These are phyloP conservation scores for Odontarrhena argentea DNA, from an alignment of 345 rosid genomes.

Conservation along the genomic window DNA sequence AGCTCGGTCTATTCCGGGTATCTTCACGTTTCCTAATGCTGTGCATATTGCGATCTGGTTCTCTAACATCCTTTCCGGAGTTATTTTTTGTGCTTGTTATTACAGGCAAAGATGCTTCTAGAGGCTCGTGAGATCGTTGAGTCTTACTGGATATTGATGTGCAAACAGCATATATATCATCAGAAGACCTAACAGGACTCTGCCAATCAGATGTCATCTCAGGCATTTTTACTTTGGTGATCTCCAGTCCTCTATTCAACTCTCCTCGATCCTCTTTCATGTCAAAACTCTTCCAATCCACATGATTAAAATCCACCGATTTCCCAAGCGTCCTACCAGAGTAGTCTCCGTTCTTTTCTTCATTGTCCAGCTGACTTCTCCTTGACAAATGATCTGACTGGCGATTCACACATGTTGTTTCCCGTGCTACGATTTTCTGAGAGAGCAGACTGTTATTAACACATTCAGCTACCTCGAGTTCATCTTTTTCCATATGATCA, in stretches of 20 bases:
- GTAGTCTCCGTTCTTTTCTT: conserved; percentile 34
- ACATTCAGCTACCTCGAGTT: conserved; percentile 37
- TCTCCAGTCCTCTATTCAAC: conserved; percentile 34
- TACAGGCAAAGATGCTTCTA: conserved; percentile 34
- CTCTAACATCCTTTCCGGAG: conserved; percentile 27
- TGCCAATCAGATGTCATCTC: conserved; percentile 40
- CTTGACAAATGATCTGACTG: conserved; percentile 36
- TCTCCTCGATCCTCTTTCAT: conserved; percentile 43
- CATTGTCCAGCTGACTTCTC: conserved; percentile 27
- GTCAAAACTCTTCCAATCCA: conserved; percentile 23
- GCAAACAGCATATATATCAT: conserved; percentile 42
- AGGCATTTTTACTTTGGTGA: conserved; percentile 35
- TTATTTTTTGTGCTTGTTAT: conserved; percentile 27
- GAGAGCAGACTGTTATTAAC: conserved; percentile 36
- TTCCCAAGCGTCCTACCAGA: conserved; percentile 38
- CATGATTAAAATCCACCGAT: conserved; percentile 16
- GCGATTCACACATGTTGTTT: conserved; percentile 34
- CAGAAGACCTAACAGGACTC: conserved; percentile 41
- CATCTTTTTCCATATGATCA: conserved; percentile 39
- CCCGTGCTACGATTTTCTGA: conserved; percentile 37
- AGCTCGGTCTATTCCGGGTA: conserved; percentile 26
- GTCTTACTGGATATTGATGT: conserved; percentile 32
- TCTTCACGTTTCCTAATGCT: conserved; percentile 31
- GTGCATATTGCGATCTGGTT: conserved; percentile 23
- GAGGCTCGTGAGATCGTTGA: conserved; percentile 36